A percentile compares a stretch with the other conserved stretches of the same genome.
phyloP scores from a whole-genome alignment of 2,329 filamentous ascomycete species.

The Phialophora tarda region DNA sequence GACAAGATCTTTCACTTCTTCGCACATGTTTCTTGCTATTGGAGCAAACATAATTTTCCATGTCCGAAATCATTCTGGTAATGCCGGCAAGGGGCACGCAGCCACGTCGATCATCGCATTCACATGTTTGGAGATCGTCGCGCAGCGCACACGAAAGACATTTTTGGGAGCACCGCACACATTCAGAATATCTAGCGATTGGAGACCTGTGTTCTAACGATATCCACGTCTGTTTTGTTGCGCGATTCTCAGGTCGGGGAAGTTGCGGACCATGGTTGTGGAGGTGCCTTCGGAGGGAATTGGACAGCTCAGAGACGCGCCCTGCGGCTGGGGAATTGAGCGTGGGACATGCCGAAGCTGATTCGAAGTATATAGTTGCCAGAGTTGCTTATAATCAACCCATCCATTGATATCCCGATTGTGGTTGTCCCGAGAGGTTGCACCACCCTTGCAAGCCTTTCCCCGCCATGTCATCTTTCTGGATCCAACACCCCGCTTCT shows the following conservation, averaged over 20 bases:
- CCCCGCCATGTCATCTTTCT: neutral
- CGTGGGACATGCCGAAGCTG: neutral
- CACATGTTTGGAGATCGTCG: neutral
- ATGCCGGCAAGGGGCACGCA: conserved; percentile 24
- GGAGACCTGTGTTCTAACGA: conserved; percentile 29
- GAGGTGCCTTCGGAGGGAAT: neutral
- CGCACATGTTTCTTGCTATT: conserved; percentile 2
- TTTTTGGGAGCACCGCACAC: conserved; percentile 9
- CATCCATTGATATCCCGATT: conserved; percentile 8
- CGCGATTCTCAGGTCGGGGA: conserved; percentile 12
- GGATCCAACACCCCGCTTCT: neutral
- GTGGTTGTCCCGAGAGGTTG: neutral
- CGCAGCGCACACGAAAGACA: conserved; percentile 8
- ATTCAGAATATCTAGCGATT: conserved; percentile 21
- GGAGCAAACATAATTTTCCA: conserved; percentile 13
- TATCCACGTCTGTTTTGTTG: conserved; percentile 29
- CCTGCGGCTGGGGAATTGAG: neutral
- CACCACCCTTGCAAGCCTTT: neutral
- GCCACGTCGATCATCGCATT: conserved; percentile 14
- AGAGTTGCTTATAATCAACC: conserved; percentile 13
- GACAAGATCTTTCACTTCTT: conserved; percentile 24
- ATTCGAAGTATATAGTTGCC: conserved; percentile 12
- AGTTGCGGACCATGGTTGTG: neutral
- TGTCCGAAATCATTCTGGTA: conserved; percentile 31
- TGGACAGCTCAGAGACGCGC: conserved; percentile 1